Conservation (phyloP, 148 eudicot species). For the Gaultheria prostrata region DNA sequence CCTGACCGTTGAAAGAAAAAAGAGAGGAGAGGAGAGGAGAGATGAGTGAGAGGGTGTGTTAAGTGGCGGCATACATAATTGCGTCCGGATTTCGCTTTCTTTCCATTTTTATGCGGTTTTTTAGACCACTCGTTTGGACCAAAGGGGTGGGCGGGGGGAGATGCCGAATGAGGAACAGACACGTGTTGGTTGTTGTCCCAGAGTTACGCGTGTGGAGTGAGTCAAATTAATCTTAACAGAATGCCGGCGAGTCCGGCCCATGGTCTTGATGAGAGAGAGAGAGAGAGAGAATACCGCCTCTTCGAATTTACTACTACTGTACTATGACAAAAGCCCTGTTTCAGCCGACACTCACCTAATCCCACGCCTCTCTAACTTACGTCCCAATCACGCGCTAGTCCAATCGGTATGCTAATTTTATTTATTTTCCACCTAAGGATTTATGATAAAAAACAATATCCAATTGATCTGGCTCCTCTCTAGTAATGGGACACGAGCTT, state of each 20-base stretch:
- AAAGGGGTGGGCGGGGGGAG: background rate
- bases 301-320: background rate
- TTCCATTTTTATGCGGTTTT: background rate
- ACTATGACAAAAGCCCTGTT: background rate
- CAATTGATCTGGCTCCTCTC: no score
- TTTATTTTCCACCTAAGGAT: no score
- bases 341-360: background rate
- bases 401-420: background rate
- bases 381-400: background rate
- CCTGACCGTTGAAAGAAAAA: no score
- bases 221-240: background rate
- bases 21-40: no score
- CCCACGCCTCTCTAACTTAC: background rate
- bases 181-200: background rate
- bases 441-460: no score
- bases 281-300: background rate
- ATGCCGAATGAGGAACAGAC: background rate
- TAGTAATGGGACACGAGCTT: no score
- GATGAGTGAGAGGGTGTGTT: background rate
- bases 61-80: conserved; percentile 6
- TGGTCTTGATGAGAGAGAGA: background rate
- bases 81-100: background rate
- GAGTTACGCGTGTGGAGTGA: background rate
- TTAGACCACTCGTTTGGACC: background rate
- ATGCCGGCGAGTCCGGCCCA: conserved; percentile 16